phyloP scores from a whole-genome alignment of 208 protist species.

The Crithidia brevicula region DNA sequence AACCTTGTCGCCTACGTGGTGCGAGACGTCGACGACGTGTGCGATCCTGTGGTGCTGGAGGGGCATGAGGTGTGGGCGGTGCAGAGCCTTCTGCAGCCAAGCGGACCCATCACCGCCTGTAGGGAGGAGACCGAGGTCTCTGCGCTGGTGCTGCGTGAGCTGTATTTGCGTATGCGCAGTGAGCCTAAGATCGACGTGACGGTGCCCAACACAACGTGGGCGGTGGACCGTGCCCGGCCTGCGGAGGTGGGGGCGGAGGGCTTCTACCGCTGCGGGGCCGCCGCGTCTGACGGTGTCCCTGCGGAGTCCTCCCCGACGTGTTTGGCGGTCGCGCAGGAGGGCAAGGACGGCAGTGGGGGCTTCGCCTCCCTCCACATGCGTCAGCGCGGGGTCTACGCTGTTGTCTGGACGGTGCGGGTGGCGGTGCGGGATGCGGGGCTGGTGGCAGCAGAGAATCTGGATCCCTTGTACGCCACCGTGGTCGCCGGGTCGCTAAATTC shows the following conservation, averaged over 20 bases:
- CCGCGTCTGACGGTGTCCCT: background rate
- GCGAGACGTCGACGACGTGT: constrained; percentile 79
- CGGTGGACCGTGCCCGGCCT: constrained; percentile 10
- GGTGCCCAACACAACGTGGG: constrained; percentile 46
- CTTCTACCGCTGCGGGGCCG: constrained; percentile 31
- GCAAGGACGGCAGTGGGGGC: constrained; percentile 39
- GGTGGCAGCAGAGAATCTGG: constrained; percentile 44
- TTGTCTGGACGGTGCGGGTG: constrained; percentile 56
- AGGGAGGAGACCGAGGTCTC: constrained; percentile 41
- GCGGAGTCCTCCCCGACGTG: constrained; percentile 6
- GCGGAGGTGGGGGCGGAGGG: constrained; percentile 45
- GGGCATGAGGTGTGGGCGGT: constrained; percentile 73
- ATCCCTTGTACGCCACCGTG: constrained; percentile 45
- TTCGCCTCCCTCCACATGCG: constrained; percentile 44
- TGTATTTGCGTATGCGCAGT: constrained; percentile 56
- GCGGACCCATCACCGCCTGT: constrained; percentile 58
- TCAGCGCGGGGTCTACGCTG: constrained; percentile 58
- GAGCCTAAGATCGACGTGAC: constrained; percentile 40
- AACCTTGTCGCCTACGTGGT: constrained; percentile 77
- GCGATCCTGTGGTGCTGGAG: constrained; percentile 70
- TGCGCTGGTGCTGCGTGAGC: constrained; percentile 46
- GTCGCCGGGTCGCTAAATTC: background rate
- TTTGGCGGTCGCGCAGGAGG: background rate
- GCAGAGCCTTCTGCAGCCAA: constrained; percentile 55
- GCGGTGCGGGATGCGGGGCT: constrained; percentile 39